Evolutionary conservation across 2,329 filamentous ascomycete species (phyloP).

Genomic region (Leptosphaerulina australis): DNA sequence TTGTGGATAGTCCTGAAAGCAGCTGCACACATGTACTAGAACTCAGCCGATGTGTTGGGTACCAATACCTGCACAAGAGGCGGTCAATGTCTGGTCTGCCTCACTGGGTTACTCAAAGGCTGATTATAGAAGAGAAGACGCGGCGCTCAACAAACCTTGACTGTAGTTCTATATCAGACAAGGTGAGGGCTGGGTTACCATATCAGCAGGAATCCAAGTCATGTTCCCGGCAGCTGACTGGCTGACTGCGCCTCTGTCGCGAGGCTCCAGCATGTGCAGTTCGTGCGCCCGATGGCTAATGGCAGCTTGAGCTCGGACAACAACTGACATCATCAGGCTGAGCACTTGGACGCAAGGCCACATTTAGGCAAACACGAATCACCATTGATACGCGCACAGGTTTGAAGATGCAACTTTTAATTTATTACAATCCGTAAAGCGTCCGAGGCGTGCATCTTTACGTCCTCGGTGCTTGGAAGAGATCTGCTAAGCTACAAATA

Average conservation of each 20-base stretch:
- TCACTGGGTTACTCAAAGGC: slow-evolving; percentile 17
- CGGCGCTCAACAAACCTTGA: slow-evolving; percentile 7
- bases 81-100: slow-evolving; percentile 29
- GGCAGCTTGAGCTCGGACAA: slow-evolving; percentile 14
- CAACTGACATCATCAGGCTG: slow-evolving; percentile 30
- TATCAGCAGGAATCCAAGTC: slow-evolving; percentile 21
- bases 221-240: slow-evolving; percentile 33
- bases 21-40: slow-evolving; percentile 16
- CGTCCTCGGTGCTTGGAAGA: slow-evolving; percentile 19
- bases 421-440: slow-evolving; percentile 37
- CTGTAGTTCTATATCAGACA: neutral
- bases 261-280: slow-evolving; percentile 28
- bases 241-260: slow-evolving; percentile 34
- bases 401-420: slow-evolving; percentile 26
- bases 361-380: slow-evolving; percentile 19
- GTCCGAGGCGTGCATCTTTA: slow-evolving; percentile 26
- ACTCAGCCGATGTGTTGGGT: slow-evolving; percentile 25
- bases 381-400: slow-evolving; percentile 2
- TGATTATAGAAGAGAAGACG: slow-evolving; percentile 7
- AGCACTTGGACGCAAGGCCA: slow-evolving; percentile 23
- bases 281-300: slow-evolving; percentile 23
- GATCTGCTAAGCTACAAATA: slow-evolving; percentile 32
- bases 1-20: slow-evolving; percentile 4
- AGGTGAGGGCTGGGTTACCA: neutral
- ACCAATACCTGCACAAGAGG: slow-evolving; percentile 25